Conservation (phyloP, 352 stramenopile species). For the Phytophthora megakarya region DNA sequence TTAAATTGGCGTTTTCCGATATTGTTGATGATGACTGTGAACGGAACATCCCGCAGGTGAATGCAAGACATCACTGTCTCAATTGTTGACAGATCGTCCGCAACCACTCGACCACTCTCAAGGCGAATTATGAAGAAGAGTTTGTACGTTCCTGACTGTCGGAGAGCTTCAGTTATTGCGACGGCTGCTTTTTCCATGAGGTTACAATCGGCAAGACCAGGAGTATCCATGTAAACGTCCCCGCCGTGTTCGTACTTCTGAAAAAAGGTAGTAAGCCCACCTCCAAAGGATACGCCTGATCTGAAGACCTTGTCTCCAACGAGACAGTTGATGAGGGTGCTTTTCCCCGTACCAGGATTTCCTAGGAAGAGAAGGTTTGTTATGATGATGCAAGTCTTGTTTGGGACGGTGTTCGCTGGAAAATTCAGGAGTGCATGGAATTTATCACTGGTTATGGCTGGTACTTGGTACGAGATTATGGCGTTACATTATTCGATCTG, state of each 20-base stretch:
- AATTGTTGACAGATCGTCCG: conserved; percentile 24
- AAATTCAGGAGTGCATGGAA: too few relatives aligned
- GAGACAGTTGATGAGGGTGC: conserved; percentile 38
- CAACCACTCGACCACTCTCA: conserved; percentile 21
- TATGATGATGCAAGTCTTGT: too few relatives aligned
- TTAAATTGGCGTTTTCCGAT: conserved; percentile 17
- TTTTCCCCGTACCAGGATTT: conserved; percentile 32
- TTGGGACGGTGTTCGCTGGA: too few relatives aligned
- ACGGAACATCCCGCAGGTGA: conserved; percentile 5
- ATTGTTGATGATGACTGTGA: conserved; percentile 29
- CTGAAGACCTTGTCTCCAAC: conserved; percentile 6
- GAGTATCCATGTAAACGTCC: conserved; percentile 36
- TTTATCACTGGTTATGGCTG: too few relatives aligned
- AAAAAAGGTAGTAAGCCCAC: conserved; percentile 17
- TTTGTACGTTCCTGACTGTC: conserved; percentile 24
- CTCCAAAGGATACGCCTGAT: conserved; percentile 12
- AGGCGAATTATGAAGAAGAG: conserved; percentile 37
- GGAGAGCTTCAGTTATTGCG: conserved; percentile 23
- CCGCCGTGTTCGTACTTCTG: conserved; percentile 15
- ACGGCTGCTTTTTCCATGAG: not conserved
- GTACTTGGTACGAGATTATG: too few relatives aligned
- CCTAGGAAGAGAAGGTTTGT: conserved; percentile 24
- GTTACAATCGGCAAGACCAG: conserved; percentile 13
- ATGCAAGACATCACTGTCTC: conserved; percentile 28
- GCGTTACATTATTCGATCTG: too few relatives aligned